Evolutionary conservation across 805 yeast genomes (phyloP).

Genomic region (Sungouiella thailandica): DNA sequence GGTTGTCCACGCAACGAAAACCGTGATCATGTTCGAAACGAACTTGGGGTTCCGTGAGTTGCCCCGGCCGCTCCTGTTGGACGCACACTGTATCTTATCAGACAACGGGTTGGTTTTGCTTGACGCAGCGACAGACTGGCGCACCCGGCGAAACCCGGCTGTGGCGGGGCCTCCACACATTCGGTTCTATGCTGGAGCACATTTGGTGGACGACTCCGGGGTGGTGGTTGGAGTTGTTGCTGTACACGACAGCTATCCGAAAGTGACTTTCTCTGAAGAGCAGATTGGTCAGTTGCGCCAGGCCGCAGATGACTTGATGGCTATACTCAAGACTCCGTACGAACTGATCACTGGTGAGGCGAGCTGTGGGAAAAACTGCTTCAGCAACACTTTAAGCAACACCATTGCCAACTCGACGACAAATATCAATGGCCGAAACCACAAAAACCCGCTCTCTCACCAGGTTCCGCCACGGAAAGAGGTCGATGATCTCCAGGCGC

Average conservation of each 20-base stretch:
- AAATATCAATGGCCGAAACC: too few species aligned
- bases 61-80: constrained; percentile 55
- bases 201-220: constrained; percentile 38
- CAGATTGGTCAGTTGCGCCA: constrained; percentile 32
- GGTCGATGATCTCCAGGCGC: constrained; percentile 25
- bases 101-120: constrained; percentile 47
- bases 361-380: too few species aligned
- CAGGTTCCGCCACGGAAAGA: constrained; percentile 5
- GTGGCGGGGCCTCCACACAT: constrained; percentile 59
- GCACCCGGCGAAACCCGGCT: constrained; percentile 57
- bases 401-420: too few species aligned
- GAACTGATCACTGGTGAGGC: constrained; percentile 11
- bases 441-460: background rate
- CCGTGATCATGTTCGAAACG: constrained; percentile 45
- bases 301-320: constrained; percentile 39
- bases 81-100: constrained; percentile 65
- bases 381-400: too few species aligned
- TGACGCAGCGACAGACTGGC: constrained; percentile 69
- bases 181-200: constrained; percentile 62
- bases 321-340: constrained; percentile 32
- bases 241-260: constrained; percentile 47
- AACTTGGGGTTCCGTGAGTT: constrained; percentile 46
- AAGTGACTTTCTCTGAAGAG: constrained; percentile 29
- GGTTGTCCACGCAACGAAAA: constrained; percentile 45
- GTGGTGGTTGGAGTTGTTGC: constrained; percentile 54